A percentile compares a stretch with the other conserved stretches of the same genome.
phyloP scores from a whole-genome alignment of 805 yeast genomes.

The Yamadazyma paraphyllophila region DNA sequence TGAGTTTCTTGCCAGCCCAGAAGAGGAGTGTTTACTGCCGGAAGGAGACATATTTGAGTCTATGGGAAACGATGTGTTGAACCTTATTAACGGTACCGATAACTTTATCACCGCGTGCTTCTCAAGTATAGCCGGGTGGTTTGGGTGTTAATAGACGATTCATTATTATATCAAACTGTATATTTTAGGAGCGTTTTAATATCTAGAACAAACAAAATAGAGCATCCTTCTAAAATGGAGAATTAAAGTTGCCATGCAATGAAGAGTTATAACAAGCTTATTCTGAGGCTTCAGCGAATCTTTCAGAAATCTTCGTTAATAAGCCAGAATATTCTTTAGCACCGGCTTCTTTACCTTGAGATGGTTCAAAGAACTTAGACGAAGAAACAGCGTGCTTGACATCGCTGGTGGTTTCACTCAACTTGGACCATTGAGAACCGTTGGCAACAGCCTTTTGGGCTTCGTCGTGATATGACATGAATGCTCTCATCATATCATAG shows the following conservation, averaged over 20 bases:
- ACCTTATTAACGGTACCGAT: slow-evolving; percentile 11
- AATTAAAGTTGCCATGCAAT: slow-evolving; percentile 4
- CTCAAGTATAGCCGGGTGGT: neutral
- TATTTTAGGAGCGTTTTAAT: slow-evolving; percentile 1
- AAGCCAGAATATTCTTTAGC: slow-evolving; percentile 75
- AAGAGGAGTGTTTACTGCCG: neutral
- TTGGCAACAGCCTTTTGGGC: slow-evolving; percentile 95
- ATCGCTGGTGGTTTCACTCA: slow-evolving; percentile 84
- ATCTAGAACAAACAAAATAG: slow-evolving; percentile 1
- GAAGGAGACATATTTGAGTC: slow-evolving; percentile 11
- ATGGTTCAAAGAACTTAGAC: slow-evolving; percentile 94
- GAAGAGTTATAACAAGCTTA: slow-evolving; percentile 27
- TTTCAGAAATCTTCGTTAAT: slow-evolving; percentile 73
- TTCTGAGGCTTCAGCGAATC: slow-evolving; percentile 94
- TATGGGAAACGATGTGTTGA: slow-evolving; percentile 11
- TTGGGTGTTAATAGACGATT: slow-evolving; percentile 2
- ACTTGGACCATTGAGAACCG: slow-evolving; percentile 93
- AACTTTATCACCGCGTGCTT: slow-evolving; percentile 14
- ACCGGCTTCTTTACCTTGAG: slow-evolving; percentile 80
- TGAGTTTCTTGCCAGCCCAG: neutral
- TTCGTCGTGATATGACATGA: slow-evolving; percentile 88
- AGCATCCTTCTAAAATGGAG: slow-evolving; percentile 3
- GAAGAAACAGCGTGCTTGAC: slow-evolving; percentile 92
- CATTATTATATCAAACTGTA: neutral
- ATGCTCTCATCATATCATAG: slow-evolving; percentile 94